phyloP scores from a whole-genome alignment of 768 basidiomycete genomes.

The Mycena polygramma region DNA sequence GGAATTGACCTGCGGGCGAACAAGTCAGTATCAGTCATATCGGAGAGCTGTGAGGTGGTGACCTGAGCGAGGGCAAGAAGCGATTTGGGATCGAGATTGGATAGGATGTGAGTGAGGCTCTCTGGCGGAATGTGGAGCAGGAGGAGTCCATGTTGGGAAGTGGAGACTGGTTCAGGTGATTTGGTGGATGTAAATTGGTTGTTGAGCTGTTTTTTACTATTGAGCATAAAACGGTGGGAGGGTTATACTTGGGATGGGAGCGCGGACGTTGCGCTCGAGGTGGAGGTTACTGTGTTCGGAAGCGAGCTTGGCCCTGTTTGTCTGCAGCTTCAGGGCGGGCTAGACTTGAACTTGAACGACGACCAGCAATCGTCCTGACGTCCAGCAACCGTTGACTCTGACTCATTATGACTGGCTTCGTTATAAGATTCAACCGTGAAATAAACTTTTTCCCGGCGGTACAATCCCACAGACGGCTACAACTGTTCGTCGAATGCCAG shows the following conservation, averaged over 20 bases:
- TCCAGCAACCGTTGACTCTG: too few relatives aligned
- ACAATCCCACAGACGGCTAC: too few relatives aligned
- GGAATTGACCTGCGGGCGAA: constrained; percentile 47
- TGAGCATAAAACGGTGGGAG: constrained; percentile 74
- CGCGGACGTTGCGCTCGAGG: constrained; percentile 40
- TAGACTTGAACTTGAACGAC: too few relatives aligned
- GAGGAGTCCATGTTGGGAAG: constrained; percentile 64
- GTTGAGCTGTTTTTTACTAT: constrained; percentile 60
- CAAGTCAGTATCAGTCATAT: not conserved
- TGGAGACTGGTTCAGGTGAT: constrained; percentile 45
- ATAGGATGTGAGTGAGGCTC: constrained; percentile 82
- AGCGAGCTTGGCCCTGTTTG: not conserved
- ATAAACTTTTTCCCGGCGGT: too few relatives aligned
- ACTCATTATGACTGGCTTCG: too few relatives aligned
- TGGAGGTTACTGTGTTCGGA: constrained; percentile 17
- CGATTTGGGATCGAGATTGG: constrained; percentile 74
- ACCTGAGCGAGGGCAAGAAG: constrained; percentile 71
- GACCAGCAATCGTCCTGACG: too few relatives aligned
- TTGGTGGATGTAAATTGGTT: constrained; percentile 54
- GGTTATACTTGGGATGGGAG: constrained; percentile 26
- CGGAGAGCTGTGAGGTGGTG: constrained; percentile 61
- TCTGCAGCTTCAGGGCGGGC: not conserved
- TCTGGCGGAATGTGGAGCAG: constrained; percentile 74
- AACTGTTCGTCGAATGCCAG: too few relatives aligned
- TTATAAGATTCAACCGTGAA: too few relatives aligned